phyloP scores from a whole-genome alignment of 139 green algal species.

The Coelastrella sp. region DNA sequence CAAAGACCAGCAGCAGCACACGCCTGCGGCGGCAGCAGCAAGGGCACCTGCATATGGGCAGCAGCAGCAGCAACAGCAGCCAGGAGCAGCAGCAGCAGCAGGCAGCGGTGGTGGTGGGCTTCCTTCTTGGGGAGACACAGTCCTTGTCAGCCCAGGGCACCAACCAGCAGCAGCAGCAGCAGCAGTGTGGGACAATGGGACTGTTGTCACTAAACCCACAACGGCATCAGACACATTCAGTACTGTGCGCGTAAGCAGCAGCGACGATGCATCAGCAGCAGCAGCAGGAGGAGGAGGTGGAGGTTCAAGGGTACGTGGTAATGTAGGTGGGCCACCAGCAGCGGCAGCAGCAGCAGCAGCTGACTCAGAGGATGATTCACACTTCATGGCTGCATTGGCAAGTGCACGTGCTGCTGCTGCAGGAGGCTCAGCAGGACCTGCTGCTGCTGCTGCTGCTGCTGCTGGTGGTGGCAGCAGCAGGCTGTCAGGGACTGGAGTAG shows the following conservation, averaged over 20 bases:
- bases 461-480: neutral
- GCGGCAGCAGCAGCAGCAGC: neutral
- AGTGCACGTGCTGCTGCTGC: conserved; percentile 30
- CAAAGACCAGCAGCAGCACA: conserved; percentile 8
- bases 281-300: neutral
- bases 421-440: neutral
- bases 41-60: neutral
- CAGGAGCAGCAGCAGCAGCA: neutral
- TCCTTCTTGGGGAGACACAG: conserved; percentile 27
- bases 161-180: conserved; percentile 27
- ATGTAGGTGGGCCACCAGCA: neutral
- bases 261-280: neutral
- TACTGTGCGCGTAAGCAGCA: neutral
- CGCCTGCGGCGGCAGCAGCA: conserved; percentile 11
- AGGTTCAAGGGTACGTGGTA: neutral
- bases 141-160: conserved; percentile 7
- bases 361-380: neutral
- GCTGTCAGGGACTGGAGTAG: neutral
- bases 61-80: neutral
- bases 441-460: conserved; percentile 14
- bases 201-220: neutral
- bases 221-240: neutral
- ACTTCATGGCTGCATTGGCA: conserved; percentile 33
- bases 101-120: neutral
- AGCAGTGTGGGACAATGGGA: neutral